Conservation (phyloP, 805 yeast genomes). For the Isabelozyma gotoi region DNA sequence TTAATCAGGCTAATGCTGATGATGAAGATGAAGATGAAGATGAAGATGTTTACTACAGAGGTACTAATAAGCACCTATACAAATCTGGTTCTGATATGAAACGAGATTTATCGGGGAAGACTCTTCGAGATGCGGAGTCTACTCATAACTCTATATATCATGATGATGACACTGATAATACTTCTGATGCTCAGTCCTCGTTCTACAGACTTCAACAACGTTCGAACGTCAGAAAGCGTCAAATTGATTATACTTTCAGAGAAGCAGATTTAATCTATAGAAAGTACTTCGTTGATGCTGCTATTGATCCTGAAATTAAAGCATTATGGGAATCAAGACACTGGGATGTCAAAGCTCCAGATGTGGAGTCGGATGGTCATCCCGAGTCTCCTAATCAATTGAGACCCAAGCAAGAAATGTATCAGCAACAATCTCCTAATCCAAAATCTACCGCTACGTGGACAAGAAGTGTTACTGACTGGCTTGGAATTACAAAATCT, state of each 20-base stretch:
- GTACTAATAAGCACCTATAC: slow-evolving; percentile 1
- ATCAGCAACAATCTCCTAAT: not conserved
- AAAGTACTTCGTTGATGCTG: slow-evolving; percentile 35
- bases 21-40: slow-evolving; percentile 11
- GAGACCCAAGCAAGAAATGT: not conserved
- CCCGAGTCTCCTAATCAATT: not conserved
- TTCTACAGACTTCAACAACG: slow-evolving; percentile 16
- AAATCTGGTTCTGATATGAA: too few relatives aligned
- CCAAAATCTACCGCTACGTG: not conserved
- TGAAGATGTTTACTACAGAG: slow-evolving; percentile 14
- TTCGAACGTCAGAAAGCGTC: slow-evolving; percentile 16
- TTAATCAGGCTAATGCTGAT: not conserved
- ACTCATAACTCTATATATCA: not conserved
- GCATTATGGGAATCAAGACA: slow-evolving; percentile 51
- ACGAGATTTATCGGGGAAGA: too few relatives aligned
- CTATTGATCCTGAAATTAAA: slow-evolving; percentile 52
- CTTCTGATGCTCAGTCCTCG: slow-evolving; percentile 4
- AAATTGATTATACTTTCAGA: slow-evolving; percentile 55
- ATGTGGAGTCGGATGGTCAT: not conserved
- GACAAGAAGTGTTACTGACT: not conserved
- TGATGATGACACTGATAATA: not conserved
- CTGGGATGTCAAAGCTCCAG: slow-evolving; percentile 5
- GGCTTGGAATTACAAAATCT: not conserved
- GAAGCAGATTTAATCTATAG: slow-evolving; percentile 58
- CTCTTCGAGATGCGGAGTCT: too few relatives aligned